Evolutionary conservation across 208 protist species (phyloP), one percentile per base, ranked within the genome.

Genomic region (Novymonas esmeraldas): DNA sequence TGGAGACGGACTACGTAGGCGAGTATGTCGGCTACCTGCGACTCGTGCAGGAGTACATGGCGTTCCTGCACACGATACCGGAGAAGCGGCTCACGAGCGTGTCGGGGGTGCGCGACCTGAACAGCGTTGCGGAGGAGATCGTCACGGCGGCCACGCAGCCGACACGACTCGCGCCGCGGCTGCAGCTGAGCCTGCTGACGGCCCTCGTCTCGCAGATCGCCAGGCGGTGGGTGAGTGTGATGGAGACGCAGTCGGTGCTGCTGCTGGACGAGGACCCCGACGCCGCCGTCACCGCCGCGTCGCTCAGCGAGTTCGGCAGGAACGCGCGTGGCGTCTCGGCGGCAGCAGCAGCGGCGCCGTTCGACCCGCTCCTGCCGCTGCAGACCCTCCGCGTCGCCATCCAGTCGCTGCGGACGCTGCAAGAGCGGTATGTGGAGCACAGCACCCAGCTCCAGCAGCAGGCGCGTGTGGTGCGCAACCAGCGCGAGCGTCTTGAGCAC

Each of bases 11-110:
- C 56, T 95, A 85, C 72, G 80, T 86, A 14, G 36, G 71, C 39
- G 87, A 97, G 72, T 94, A 89, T 73, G 73, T 81, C 1, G 50
- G 67, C 6, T 83, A 94, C 58, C 67, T 58, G 26, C 72, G 85
- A 52, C 73, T 78, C 3, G 80, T 89, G 38, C 78, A 79, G 14
- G 79, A 92, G 46, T 94, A 92, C 73, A 76, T 94, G 48, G 46
- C 51, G 29, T 85, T 85, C 55, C 74, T 94, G 24, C 73, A 78
- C 52, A 77, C 64, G 33, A 85, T 94, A 16, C 87, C 87, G 1
- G 81, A 86, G 68, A 75, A 82, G 59, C 57, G 80, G 39, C 65
- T 90, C 34, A 64, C 62, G 18, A 42, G 41, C 13, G 75, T 88
- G 34, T 61, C 60, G 29, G 50, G 68, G 20, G 65, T 70, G 39